Conservation (phyloP, 306 rosid species). For the Lupinus albus region DNA sequence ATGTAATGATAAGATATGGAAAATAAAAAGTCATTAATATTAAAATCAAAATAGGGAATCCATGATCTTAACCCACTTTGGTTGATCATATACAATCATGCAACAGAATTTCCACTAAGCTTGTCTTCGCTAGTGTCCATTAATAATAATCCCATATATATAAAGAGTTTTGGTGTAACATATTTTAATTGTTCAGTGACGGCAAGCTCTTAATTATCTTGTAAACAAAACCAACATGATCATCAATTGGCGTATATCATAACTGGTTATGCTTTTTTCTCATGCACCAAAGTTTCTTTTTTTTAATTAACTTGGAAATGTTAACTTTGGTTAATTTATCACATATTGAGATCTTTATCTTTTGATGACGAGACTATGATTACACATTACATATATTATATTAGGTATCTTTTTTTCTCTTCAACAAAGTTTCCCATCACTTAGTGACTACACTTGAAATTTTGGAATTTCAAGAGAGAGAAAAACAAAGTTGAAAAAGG, state of each 20-base stretch:
- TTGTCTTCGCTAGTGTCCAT: constrained; percentile 28
- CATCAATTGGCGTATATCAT: constrained; percentile 35
- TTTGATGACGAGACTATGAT: constrained; percentile 42
- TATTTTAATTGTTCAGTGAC: constrained; percentile 36
- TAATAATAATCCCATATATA: constrained; percentile 3
- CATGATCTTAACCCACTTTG: constrained; percentile 47
- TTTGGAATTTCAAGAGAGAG: constrained; percentile 43
- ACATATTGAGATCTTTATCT: constrained; percentile 13
- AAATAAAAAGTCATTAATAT: constrained; percentile 11
- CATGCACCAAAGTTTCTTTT: constrained; percentile 34
- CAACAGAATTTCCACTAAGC: constrained; percentile 49
- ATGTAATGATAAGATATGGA: constrained; percentile 24
- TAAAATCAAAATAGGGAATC: constrained; percentile 45
- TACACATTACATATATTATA: constrained; percentile 39
- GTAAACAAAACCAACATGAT: constrained; percentile 31
- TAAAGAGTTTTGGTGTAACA: constrained; percentile 37
- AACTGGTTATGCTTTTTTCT: constrained; percentile 34
- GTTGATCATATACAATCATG: constrained; percentile 35
- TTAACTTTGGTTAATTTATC: constrained; percentile 31
- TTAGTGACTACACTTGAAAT: constrained; percentile 48
- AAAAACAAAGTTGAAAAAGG: constrained; percentile 34
- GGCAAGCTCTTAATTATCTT: constrained; percentile 36
- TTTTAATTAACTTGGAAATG: constrained; percentile 13
- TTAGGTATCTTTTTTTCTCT: constrained; percentile 43
- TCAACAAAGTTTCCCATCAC: constrained; percentile 42